Base-by-base conservation (phyloP, 177 flowering plant species). In the Vitis hybrid region DNA sequence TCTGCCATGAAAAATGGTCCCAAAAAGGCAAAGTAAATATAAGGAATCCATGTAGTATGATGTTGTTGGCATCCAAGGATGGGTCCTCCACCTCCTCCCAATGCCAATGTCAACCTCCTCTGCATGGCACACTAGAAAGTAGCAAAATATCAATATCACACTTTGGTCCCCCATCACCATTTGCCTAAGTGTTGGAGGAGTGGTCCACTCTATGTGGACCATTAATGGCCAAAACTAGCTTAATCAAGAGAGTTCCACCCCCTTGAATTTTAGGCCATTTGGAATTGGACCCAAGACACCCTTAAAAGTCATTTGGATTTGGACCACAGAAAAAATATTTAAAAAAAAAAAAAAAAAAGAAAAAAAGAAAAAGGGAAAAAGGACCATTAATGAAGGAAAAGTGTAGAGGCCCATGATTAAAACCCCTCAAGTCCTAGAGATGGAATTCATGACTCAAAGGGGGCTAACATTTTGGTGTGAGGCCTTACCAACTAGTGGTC, bases 401-500 rank as follows among this genome's bases (percentile, higher is more conserved):
- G 63, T 15, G 59, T 14, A 10, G 15, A 67, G 71, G 65, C 56
- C 71, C 67, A 60, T 75, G 70, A 75, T 55, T 66, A 49, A 26
- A 45, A 65, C 70, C 52, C 34, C 54, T 66, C 64, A 70, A 54
- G 13, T 56, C 61, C 62, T 40, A 26, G 19, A 65, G 69, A 59
- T 64, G 55, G 73, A 74, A 69, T 64, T 74, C 73, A 69, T 69
- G 45, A 64, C 65, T 74, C 65, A 60, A 74, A 49, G 10, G 19
- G 6, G 18, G 72, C 60, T 50, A 48, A 32, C 30, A 62, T 3
- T 66, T 61, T 15, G 55, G 50, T 56, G 71, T 68, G 68, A 68
- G 52, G 17, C 21, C 21, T 65, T 54, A 60, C 75, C 70, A 72
- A 60, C 75, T 52, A 66, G 64, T 65, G 74, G 74, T 65, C 74